These are phyloP conservation scores for Zymoseptoria tritici DNA, from an alignment of 2,329 filamentous ascomycete genomes.

Conservation along the genomic window DNA sequence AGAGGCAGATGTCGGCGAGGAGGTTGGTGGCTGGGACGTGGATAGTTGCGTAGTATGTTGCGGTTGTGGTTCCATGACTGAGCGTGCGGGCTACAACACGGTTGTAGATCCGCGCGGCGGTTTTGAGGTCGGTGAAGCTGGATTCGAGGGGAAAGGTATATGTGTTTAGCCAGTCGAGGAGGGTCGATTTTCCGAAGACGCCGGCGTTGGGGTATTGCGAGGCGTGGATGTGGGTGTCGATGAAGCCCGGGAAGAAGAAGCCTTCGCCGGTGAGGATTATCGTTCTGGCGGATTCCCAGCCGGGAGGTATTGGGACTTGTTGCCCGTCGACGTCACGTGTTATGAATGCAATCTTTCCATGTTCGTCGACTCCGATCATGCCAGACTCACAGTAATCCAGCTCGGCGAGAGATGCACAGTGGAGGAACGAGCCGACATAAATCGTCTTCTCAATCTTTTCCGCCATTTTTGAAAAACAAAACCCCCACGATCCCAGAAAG, in stretches of 20 bases:
- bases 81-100: conserved; percentile 74
- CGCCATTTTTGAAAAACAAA: neutral
- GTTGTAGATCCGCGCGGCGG: conserved; percentile 65
- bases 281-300: conserved; percentile 37
- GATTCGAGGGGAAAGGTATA: conserved; percentile 94
- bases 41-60: conserved; percentile 89
- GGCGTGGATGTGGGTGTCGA: conserved; percentile 96
- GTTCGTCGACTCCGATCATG: conserved; percentile 45
- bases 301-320: conserved; percentile 21
- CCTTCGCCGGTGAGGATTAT: conserved; percentile 41
- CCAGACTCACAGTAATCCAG: conserved; percentile 44
- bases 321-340: conserved; percentile 27
- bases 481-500: neutral
- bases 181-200: conserved; percentile 86
- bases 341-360: conserved; percentile 46
- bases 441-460: conserved; percentile 30
- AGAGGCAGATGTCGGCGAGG: conserved; percentile 74
- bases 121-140: conserved; percentile 56
- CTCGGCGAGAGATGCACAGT: conserved; percentile 42
- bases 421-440: conserved; percentile 57
- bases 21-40: conserved; percentile 85
- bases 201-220: conserved; percentile 91
- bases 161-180: conserved; percentile 85
- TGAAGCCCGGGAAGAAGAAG: conserved; percentile 80
- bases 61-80: conserved; percentile 84